A percentile compares a stretch with the other conserved stretches of the same genome.
phyloP scores from a whole-genome alignment of 2,329 filamentous ascomycete species.

The Botrytis hyacinthi region DNA sequence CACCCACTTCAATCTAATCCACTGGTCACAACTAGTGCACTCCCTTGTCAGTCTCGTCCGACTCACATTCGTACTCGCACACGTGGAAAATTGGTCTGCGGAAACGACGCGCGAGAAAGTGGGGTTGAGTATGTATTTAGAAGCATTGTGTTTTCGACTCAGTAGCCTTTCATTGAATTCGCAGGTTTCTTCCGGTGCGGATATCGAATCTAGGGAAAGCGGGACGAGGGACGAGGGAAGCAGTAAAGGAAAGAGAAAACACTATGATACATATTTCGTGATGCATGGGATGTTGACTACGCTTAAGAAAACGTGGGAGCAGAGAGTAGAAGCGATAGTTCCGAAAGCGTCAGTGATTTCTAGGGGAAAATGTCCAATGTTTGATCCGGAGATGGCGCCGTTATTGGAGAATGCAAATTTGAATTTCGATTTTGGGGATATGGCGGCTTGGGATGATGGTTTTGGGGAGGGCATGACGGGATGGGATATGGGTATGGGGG shows the following conservation, averaged over 20 bases:
- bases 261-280: conserved; percentile 1
- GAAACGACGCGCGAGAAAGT: conserved; percentile 30
- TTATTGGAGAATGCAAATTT: not conserved
- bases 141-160: conserved; percentile 34
- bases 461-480: not conserved
- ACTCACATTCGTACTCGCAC: conserved; percentile 35
- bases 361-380: conserved; percentile 12
- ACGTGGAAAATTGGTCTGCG: conserved; percentile 29
- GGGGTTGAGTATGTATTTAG: conserved; percentile 36
- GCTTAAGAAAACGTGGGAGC: conserved; percentile 12
- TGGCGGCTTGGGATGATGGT: not conserved
- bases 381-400: not conserved
- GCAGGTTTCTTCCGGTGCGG: not conserved
- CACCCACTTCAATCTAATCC: conserved; percentile 26
- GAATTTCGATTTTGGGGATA: conserved; percentile 26
- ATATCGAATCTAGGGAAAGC: not conserved
- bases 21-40: conserved; percentile 31
- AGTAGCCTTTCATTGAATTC: conserved; percentile 22
- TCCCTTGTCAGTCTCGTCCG: conserved; percentile 29
- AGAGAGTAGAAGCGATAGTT: not conserved
- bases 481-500: not conserved
- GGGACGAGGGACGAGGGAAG: not conserved
- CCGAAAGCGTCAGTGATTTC: not conserved
- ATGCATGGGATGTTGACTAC: not conserved
- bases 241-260: not conserved